These are phyloP conservation scores for Suhomyces atakaporum DNA, from an alignment of 1,139 yeast species.

Conservation along the genomic window DNA sequence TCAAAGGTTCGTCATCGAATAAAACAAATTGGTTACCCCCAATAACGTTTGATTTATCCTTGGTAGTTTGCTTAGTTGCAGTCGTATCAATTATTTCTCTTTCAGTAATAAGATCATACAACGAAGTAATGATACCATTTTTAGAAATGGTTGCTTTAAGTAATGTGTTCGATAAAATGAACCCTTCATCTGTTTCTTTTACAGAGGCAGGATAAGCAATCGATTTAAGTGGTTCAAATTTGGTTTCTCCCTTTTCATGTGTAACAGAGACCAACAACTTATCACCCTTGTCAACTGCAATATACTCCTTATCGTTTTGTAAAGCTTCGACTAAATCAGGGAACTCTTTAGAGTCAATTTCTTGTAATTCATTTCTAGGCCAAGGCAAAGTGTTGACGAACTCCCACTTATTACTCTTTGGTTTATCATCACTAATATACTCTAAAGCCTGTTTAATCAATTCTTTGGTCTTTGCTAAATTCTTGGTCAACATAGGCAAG, in stretches of 20 bases:
- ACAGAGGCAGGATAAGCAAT: constrained; percentile 53
- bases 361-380: constrained; percentile 59
- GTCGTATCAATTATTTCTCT: constrained; percentile 69
- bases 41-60: constrained; percentile 25
- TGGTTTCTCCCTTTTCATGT: constrained; percentile 18
- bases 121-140: constrained; percentile 66
- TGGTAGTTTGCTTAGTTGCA: constrained; percentile 47
- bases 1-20: constrained; percentile 86
- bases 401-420: constrained; percentile 19
- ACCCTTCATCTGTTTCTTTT: constrained; percentile 39
- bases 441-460: constrained; percentile 56
- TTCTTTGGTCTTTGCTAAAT: constrained; percentile 53
- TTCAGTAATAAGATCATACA: constrained; percentile 58
- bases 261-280: constrained; percentile 16
- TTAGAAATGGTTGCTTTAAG: constrained; percentile 59
- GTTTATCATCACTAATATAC: constrained; percentile 12
- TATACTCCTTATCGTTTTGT: not conserved
- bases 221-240: constrained; percentile 19
- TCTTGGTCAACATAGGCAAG: constrained; percentile 69
- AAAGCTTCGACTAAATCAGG: constrained; percentile 12
- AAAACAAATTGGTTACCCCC: constrained; percentile 81
- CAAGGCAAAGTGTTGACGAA: constrained; percentile 69
- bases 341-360: constrained; percentile 23
- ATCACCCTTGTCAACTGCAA: constrained; percentile 5
- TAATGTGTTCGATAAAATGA: constrained; percentile 58